Base-by-base conservation (phyloP, 805 yeast species). In the Yamadazyma tumulicola region DNA sequence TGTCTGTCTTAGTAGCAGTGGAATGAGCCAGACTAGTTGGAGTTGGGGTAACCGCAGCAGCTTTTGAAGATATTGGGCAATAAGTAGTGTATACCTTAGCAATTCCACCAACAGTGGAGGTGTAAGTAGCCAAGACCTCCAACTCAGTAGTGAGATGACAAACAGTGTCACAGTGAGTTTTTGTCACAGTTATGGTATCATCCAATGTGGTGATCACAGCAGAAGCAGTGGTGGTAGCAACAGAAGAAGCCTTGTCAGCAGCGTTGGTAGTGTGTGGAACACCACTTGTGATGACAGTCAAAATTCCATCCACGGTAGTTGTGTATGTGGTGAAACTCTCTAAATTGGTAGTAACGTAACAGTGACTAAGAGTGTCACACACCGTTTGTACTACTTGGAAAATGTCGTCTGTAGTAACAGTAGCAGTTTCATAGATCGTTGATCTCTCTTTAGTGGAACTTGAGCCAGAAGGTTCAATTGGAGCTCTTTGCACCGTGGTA, bases 21-120 rank as follows among this genome's bases (percentile, higher is more conserved):
- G 28, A 17, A 13, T 24, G 29, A 29, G 32, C 34, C 22, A 15
- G 19, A 21, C 33, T 35, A 14, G 43, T 23, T 24, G 47, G 31
- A 26, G 6, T 16, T 24, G 27, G 13, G 18, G 34, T 32, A 12
- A 39, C 31, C 23, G 44, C 24, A 9, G 43, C 34, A 11, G 34
- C 31, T 12, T 16, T 15, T 15, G 15, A 24, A 15, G 29, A 25
- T 18, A 41, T 34, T 31, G 48, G 48, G 44, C 66, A 59, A 54
- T 54, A 59, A 17, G 73, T 65, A 38, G 74, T 62, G 53, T 55
- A 52, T 24, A 59, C 54, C 16, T 69, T 63, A 31, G 43, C 54
- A 15, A 49, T 49, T 19, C 64, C 72, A 35, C 55, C 44, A 19
- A 55, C 53, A 25, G 63, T 55, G 24, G 58, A 43, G 27, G 70